Evolutionary conservation across 768 basidiomycete species (phyloP).

Genomic region (Pleurotus cornucopiae): DNA sequence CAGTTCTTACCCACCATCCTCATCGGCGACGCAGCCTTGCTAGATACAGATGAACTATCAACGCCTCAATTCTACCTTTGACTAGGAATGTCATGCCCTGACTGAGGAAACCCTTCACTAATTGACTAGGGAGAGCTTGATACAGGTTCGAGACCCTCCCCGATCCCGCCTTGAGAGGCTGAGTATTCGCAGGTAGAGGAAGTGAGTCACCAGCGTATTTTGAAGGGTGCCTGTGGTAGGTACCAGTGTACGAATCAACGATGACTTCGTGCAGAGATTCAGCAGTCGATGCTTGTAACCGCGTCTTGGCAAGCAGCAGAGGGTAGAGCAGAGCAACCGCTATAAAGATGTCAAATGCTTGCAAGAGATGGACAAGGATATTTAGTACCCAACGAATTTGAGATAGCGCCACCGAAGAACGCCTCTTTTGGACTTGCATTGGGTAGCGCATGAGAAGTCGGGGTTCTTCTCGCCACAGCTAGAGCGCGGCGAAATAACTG

Average conservation of each 20-base stretch:
- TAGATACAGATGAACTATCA: conserved; percentile 18
- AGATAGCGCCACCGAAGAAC: conserved; percentile 53
- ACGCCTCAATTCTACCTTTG: conserved; percentile 37
- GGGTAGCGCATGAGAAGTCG: not conserved
- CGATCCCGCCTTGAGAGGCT: conserved; percentile 10
- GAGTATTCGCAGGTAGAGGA: not conserved
- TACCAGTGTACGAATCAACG: conserved; percentile 29
- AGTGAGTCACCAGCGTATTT: conserved; percentile 2
- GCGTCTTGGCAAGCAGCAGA: conserved; percentile 56
- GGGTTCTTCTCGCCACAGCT: conserved; percentile 16
- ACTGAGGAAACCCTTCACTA: conserved; percentile 50
- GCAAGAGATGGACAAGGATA: not conserved
- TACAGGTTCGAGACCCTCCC: conserved; percentile 39
- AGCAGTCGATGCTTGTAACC: conserved; percentile 40
- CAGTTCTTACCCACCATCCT: too few relatives aligned
- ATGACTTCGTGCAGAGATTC: conserved; percentile 29
- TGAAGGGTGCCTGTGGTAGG: conserved; percentile 8
- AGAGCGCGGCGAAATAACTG: conserved; percentile 43
- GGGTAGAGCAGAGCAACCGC: conserved; percentile 50
- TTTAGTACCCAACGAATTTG: conserved; percentile 41
- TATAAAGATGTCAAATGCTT: conserved; percentile 8
- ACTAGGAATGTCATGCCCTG: conserved; percentile 57
- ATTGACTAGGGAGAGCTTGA: conserved; percentile 47
- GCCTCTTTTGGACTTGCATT: conserved; percentile 41
- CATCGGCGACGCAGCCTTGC: not conserved